phyloP scores from a whole-genome alignment of 2,329 filamentous ascomycete species.

The Colletotrichum magnum region DNA sequence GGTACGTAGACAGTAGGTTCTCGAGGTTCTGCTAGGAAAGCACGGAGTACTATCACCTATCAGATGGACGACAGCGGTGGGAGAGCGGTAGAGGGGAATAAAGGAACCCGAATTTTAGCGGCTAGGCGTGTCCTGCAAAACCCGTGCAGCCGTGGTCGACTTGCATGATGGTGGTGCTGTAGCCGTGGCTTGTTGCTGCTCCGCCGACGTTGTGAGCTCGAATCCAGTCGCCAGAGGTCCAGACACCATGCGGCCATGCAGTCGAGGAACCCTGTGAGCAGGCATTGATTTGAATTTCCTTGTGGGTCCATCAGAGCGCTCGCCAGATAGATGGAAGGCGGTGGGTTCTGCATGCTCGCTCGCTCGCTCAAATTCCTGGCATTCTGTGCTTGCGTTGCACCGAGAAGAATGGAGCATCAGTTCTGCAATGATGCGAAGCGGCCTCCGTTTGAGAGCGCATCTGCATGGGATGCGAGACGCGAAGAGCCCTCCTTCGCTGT shows the following conservation, averaged over 20 bases:
- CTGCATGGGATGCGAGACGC: constrained; percentile 27
- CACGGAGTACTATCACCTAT: too few relatives aligned
- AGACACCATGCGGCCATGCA: constrained; percentile 23
- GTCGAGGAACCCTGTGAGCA: constrained; percentile 32
- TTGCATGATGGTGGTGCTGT: constrained; percentile 11
- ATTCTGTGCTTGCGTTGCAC: constrained; percentile 34
- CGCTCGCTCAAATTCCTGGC: constrained; percentile 24
- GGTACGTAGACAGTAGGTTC: too few relatives aligned
- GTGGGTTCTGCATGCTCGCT: constrained; percentile 29
- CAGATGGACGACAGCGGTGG: constrained; percentile 5
- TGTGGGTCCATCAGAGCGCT: constrained; percentile 32
- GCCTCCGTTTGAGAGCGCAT: constrained; percentile 25
- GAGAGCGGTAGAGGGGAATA: not conserved
- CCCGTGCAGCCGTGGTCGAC: constrained; percentile 11
- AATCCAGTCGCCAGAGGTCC: not conserved
- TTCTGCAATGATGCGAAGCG: constrained; percentile 27
- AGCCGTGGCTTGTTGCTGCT: constrained; percentile 11
- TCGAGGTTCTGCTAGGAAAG: not conserved
- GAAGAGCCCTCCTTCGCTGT: constrained; percentile 9
- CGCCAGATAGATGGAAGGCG: constrained; percentile 28
- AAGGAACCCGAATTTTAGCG: constrained; percentile 19
- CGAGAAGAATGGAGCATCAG: constrained; percentile 31
- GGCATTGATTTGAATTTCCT: constrained; percentile 40
- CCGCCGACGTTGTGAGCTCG: constrained; percentile 13
- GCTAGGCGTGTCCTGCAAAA: constrained; percentile 23